Percentiles rank a stretch among this genome's conserved stretches.
Conservation (phyloP, 495 filamentous ascomycete species). For the Cercophora sp. region DNA sequence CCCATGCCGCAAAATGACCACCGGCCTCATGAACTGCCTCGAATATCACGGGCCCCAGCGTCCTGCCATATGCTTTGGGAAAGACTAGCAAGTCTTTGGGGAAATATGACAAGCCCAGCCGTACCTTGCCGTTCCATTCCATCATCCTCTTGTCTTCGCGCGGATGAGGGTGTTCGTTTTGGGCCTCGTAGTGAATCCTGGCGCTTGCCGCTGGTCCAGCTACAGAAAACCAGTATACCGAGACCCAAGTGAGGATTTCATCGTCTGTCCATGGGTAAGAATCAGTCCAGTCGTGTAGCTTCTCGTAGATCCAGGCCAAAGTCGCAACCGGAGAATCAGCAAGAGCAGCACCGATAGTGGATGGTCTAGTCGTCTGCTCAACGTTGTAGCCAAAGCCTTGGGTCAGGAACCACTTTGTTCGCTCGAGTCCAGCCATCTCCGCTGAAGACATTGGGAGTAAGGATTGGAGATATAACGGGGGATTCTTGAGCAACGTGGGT, state of each 20-base stretch:
- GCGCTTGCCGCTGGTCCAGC: conserved; percentile 54
- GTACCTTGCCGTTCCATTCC: conserved; percentile 35
- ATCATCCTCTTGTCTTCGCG: conserved; percentile 4
- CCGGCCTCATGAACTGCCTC: conserved; percentile 49
- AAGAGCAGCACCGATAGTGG: conserved; percentile 56
- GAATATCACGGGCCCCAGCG: conserved; percentile 51
- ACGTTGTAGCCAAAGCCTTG: conserved; percentile 55
- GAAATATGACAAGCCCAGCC: conserved; percentile 52
- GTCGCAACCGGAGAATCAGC: conserved; percentile 58
- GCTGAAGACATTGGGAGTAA: conserved; percentile 32
- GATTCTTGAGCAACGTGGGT: conserved; percentile 36
- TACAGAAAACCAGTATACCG: conserved; percentile 56
- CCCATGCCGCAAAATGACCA: conserved; percentile 63
- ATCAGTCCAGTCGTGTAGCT: conserved; percentile 66
- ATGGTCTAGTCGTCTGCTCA: conserved; percentile 58
- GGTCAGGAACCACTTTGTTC: conserved; percentile 47
- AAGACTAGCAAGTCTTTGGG: conserved; percentile 48
- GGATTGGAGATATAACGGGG: conserved; percentile 41
- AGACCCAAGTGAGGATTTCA: conserved; percentile 62
- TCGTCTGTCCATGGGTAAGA: conserved; percentile 64
- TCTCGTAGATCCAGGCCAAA: conserved; percentile 67
- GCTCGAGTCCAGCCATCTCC: conserved; percentile 41
- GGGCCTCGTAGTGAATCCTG: conserved; percentile 58
- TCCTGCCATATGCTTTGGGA: conserved; percentile 48
- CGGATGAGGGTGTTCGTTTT: conserved; percentile 10